A percentile compares a stretch with the other conserved stretches of the same genome.
Conservation (phyloP, 176 grass and related monocot species). For the Themeda triandra region DNA sequence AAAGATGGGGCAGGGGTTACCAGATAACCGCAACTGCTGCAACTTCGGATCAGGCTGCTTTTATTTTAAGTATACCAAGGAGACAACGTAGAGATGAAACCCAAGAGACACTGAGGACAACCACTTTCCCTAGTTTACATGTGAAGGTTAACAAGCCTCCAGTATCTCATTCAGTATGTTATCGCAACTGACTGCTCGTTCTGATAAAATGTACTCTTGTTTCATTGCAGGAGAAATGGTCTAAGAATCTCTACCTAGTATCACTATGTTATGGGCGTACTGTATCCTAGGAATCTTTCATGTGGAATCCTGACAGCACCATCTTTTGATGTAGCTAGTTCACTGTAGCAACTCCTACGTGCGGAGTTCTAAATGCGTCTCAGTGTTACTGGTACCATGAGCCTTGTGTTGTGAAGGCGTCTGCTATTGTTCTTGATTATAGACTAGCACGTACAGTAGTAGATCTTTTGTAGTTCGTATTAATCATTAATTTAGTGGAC, state of each 20-base stretch:
- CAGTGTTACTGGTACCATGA: no score
- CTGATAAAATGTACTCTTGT: constrained; percentile 25
- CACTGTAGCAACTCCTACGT: background rate
- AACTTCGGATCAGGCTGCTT: constrained; percentile 85
- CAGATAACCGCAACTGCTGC: constrained; percentile 90
- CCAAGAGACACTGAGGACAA: constrained; percentile 93
- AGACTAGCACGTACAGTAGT: constrained; percentile 43
- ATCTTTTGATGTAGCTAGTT: constrained; percentile 18
- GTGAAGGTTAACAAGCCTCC: constrained; percentile 61
- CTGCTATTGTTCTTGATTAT: constrained; percentile 38
- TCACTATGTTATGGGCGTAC: constrained; percentile 97
- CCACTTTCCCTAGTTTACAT: constrained; percentile 90
- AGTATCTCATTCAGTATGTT: constrained; percentile 6
- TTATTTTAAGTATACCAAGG: constrained; percentile 88
- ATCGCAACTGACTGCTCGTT: background rate
- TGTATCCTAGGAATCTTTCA: constrained; percentile 61
- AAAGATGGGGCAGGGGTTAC: constrained; percentile 88
- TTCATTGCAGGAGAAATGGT: constrained; percentile 90
- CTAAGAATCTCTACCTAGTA: constrained; percentile 85
- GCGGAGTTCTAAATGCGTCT: no score
- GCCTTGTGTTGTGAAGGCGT: no score
- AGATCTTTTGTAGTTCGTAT: constrained; percentile 30
- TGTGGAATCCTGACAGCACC: background rate
- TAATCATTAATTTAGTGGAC: constrained; percentile 28
- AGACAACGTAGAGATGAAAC: constrained; percentile 80